Evolutionary conservation across 805 yeast species (phyloP).

Genomic region (Suhomyces prunicola): DNA sequence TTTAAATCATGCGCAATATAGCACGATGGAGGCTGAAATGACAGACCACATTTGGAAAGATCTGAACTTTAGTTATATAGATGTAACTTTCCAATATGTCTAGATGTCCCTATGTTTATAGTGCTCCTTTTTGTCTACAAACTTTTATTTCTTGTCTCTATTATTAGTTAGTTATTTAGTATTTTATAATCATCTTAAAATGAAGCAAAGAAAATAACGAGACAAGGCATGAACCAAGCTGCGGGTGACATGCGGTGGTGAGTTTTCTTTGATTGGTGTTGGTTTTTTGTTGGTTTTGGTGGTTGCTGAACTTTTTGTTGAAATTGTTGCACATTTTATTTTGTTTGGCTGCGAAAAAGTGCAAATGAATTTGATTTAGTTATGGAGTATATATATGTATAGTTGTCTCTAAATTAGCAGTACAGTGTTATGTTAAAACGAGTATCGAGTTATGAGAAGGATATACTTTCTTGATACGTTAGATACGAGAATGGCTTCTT

Average conservation of each 20-base stretch:
- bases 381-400: background rate
- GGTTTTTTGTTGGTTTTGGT: background rate
- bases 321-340: background rate
- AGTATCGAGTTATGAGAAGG: background rate
- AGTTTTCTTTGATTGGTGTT: constrained; percentile 1
- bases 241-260: background rate
- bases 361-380: background rate
- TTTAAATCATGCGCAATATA: background rate
- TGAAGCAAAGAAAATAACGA: background rate
- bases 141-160: constrained; percentile 9
- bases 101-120: background rate
- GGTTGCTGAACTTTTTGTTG: background rate
- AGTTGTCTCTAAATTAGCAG: background rate
- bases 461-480: background rate
- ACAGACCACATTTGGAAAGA: background rate
- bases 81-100: background rate
- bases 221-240: background rate
- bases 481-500: background rate
- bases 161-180: constrained; percentile 7
- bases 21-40: background rate
- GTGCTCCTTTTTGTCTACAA: constrained; percentile 1
- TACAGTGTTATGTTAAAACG: background rate
- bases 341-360: constrained; percentile 7
- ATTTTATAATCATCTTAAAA: constrained; percentile 4
- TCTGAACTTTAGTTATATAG: background rate